Conservation (phyloP, 371 early-diverging fungal genomes). For the Batrachochytrium dendrobatidis region DNA sequence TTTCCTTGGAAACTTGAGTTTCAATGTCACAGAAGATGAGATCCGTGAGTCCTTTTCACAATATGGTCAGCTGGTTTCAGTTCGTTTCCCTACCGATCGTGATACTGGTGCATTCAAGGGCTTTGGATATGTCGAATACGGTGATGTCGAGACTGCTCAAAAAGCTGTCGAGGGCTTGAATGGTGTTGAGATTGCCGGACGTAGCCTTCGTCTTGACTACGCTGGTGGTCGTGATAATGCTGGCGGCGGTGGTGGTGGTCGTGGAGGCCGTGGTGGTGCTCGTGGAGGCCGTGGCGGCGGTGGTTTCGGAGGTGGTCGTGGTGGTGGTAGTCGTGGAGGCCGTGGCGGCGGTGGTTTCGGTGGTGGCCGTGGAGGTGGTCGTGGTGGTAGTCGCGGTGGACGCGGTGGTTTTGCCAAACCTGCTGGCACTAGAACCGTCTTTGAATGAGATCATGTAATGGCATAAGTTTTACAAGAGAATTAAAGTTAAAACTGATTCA, state of each 20-base stretch:
- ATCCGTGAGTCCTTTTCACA: constrained; percentile 41
- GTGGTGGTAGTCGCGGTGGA: constrained; percentile 9
- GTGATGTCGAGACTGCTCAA: constrained; percentile 45
- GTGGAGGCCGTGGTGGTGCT: constrained; percentile 40
- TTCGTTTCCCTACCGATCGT: constrained; percentile 40
- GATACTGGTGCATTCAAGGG: constrained; percentile 40
- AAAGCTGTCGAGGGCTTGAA: constrained; percentile 57
- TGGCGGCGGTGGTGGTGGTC: constrained; percentile 20
- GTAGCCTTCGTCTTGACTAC: constrained; percentile 54
- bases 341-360: constrained; percentile 41
- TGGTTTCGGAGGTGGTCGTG: constrained; percentile 33
- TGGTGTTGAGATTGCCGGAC: constrained; percentile 59
- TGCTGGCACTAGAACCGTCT: constrained; percentile 29
- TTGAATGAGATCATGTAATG: constrained; percentile 15
- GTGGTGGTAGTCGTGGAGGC: constrained; percentile 39
- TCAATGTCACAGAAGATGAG: constrained; percentile 54
- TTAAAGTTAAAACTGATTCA: no score
- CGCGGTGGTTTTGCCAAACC: constrained; percentile 4
- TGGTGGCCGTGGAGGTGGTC: constrained; percentile 16
- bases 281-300: constrained; percentile 43
- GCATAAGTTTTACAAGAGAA: no score
- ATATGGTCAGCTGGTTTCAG: constrained; percentile 31
- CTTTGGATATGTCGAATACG: constrained; percentile 66
- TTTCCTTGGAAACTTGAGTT: constrained; percentile 75
- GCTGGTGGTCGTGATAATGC: constrained; percentile 35